Evolutionary conservation across 2,329 filamentous ascomycete species (phyloP), one percentile per base, ranked within the genome.

Genomic region (Alternaria atra): DNA sequence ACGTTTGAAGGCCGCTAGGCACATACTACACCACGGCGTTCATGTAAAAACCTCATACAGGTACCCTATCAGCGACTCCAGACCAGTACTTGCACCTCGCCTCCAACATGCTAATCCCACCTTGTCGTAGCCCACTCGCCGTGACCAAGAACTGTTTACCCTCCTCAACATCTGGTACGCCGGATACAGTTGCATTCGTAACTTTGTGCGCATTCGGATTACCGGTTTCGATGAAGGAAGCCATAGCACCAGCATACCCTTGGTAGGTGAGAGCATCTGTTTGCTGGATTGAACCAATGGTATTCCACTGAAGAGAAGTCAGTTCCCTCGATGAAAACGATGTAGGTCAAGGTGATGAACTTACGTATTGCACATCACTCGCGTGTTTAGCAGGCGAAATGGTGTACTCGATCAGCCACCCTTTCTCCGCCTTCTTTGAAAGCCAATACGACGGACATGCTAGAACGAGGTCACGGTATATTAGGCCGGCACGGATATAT

Each of bases 371-470:
- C 43, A 65, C 65, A 71, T 90, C 87, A 58, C 81, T 84, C 0
- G 83, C 87, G 71, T 89, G 87, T 60, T 81, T 85, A 0, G 87
- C 87, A 0, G 87, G 87, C 6, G 77, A 69, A 53, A 89, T 88
- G 0, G 83, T 85, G 66, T 89, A 89, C 71, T 90, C 85, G 2
- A 84, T 84, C 23, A 89, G 37, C 78, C 84, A 89, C 2, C 84
- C 81, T 1, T 79, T 72, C 1, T 74, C 70, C 1, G 85, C 83
- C 2, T 80, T 79, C 3, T 74, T 74, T 0, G 84, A 80, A 61
- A 85, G 79, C 87, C 87, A 90, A 61, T 84, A 85, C 2, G 83
- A 83, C 0, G 87, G 87, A 71, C 87, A 90, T 0, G 87, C 83
- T 7, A 90, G 81, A 0, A 87, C 83, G 0, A 84, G 76, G 68